Percentiles rank a stretch among this genome's conserved stretches.
Evolutionary conservation across 106 monocot species (phyloP).

Genomic region (Vanilla planifolia): DNA sequence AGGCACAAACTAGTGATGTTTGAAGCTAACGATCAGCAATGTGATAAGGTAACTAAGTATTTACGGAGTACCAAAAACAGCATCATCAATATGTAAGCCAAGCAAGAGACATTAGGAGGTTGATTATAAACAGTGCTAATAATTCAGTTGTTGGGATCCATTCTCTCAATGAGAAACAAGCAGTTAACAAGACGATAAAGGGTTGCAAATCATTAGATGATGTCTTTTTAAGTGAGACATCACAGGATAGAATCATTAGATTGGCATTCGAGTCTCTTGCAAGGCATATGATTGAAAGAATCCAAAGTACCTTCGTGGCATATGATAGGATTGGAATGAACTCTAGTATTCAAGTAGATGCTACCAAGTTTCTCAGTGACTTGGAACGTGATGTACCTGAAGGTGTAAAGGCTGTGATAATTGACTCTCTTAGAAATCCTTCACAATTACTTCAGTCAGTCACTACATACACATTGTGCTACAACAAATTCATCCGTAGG

Average conservation of each 20-base stretch:
- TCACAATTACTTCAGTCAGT: slow-evolving; percentile 68
- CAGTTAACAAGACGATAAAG: slow-evolving; percentile 77
- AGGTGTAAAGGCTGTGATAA: slow-evolving; percentile 52
- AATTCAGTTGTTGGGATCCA: slow-evolving; percentile 33
- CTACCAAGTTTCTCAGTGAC: slow-evolving; percentile 59
- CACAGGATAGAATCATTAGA: slow-evolving; percentile 63
- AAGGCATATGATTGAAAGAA: slow-evolving; percentile 56
- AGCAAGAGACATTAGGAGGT: slow-evolving; percentile 73
- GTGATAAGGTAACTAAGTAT: slow-evolving; percentile 87
- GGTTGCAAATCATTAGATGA: slow-evolving; percentile 74
- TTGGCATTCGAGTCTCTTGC: slow-evolving; percentile 90
- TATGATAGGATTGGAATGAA: slow-evolving; percentile 82
- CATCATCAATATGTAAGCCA: slow-evolving; percentile 84
- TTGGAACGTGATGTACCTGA: slow-evolving; percentile 70
- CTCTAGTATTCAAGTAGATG: slow-evolving; percentile 60
- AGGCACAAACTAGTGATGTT: slow-evolving; percentile 96
- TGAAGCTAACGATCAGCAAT: slow-evolving; percentile 92
- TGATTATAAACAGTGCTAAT: slow-evolving; percentile 14
- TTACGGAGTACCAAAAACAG: slow-evolving; percentile 90
- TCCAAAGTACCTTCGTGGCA: slow-evolving; percentile 61
- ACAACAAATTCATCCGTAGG: slow-evolving; percentile 60
- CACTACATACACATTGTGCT: slow-evolving; percentile 41
- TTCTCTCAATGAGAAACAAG: slow-evolving; percentile 40
- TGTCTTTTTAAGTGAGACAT: slow-evolving; percentile 66
- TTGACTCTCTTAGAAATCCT: slow-evolving; percentile 71